Base-by-base conservation (phyloP, 352 stramenopile genomes). In the Pythium angustatum region DNA sequence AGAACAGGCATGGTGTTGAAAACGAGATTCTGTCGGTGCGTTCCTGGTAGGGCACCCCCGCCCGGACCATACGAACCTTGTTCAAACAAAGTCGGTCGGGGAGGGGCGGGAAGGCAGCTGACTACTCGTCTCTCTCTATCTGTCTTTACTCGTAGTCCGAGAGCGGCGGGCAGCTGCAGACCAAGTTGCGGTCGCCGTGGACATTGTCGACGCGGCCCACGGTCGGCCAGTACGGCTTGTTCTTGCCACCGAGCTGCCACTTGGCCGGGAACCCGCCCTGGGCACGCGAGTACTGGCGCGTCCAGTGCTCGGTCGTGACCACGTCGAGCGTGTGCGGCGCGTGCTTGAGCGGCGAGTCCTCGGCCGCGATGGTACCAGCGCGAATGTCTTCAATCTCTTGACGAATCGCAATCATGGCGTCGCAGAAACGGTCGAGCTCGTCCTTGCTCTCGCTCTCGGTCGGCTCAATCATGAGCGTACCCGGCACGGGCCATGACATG, bases 401-500 rank as follows among this genome's bases (percentile, higher is more conserved):
- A 56, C 97, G 92, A 76, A 99, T 99, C 36, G 85, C 79, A 28
- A 98, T 89, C 83, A 99, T 91, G 50, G 96, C 94, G 62, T 99
- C 91, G 66, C 91, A 98, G 72, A 99, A 99, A 58, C 97, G 88
- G 81, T 99, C 97, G 53, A 99, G 91, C 71, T 99, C 97, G 10
- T 87, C 91, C 76, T 98, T 97, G 81, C 98, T 97, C 72, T 99
- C 98, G 38, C 84, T 98, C 79, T 99, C 98, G 7, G 98, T 99
- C 11, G 98, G 98, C 80, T 99, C 98, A 41, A 99, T 96, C 98
- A 99, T 99, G 55, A 99, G 81, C 34, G 97, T 99, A 49, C 96
- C 96, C 19, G 86, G 82, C 47, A 99, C 97, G n/a, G 98, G 98
- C 96, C 96, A 99, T 60, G 93, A 98, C 96, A 99, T 99, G 24